Conservation (phyloP, 345 rosid species). For the Brassica carinata region DNA sequence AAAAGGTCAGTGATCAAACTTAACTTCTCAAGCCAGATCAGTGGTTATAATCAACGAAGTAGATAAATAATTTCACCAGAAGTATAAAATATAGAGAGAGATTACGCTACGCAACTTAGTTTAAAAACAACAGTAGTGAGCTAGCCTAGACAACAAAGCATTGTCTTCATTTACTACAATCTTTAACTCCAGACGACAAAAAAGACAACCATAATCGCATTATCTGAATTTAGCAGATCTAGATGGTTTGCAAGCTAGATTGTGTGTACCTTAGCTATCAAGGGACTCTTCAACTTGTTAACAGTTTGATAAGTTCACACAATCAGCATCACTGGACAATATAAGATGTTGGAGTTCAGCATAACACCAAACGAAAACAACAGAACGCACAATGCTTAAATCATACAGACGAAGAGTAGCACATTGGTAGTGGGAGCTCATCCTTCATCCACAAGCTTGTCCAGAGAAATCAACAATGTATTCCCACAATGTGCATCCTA, state of each 20-base stretch:
- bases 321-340: constrained; percentile 56
- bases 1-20: constrained; percentile 20
- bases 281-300: constrained; percentile 63
- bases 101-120: background rate
- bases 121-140: background rate
- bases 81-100: background rate
- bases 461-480: constrained; percentile 85
- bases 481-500: constrained; percentile 98
- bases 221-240: background rate
- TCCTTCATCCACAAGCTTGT: constrained; percentile 59
- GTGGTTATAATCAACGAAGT: background rate
- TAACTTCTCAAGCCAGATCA: background rate
- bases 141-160: background rate
- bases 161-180: background rate
- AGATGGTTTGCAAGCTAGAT: background rate
- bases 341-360: constrained; percentile 4
- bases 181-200: background rate
- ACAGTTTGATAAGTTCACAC: constrained; percentile 65
- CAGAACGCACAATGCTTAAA: background rate
- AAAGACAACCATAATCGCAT: background rate
- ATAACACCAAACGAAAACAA: background rate
- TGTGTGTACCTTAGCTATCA: constrained; percentile 68
- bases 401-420: no score
- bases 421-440: no score
- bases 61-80: background rate